A percentile compares a stretch with the other conserved stretches of the same genome.
Conservation (phyloP, 306 rosid genomes). For the Nissolia schottii region DNA sequence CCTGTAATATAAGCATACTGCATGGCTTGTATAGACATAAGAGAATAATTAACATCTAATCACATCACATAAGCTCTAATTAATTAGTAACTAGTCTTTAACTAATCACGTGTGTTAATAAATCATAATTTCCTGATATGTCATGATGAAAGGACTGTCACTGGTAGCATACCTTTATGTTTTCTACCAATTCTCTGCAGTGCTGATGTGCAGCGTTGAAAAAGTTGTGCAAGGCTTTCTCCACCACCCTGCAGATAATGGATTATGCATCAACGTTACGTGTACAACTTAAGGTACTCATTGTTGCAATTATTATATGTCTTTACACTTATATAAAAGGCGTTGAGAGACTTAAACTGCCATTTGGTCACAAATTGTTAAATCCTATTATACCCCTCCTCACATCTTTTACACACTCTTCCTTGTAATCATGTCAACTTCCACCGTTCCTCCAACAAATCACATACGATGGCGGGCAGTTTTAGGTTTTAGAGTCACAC, state of each 20-base stretch:
- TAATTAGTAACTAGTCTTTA: background rate
- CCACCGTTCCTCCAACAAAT: too few species aligned
- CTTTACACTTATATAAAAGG: too few species aligned
- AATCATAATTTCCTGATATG: background rate
- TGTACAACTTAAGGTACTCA: slow-evolving; percentile 10
- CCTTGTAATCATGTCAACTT: too few species aligned
- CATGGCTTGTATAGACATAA: too few species aligned
- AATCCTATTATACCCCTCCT: too few species aligned
- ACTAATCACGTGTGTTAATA: background rate
- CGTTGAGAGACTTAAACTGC: too few species aligned
- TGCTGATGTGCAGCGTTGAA: slow-evolving; percentile 65
- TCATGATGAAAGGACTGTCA: background rate
- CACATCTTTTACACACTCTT: too few species aligned
- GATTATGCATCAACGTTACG: slow-evolving; percentile 21
- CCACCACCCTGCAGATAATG: slow-evolving; percentile 77
- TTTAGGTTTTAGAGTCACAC: too few species aligned
- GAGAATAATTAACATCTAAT: background rate
- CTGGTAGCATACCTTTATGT: slow-evolving; percentile 57
- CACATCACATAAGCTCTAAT: background rate
- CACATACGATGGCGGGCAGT: too few species aligned
- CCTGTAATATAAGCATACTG: too few species aligned
- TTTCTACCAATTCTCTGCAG: slow-evolving; percentile 57
- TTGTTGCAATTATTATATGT: background rate
- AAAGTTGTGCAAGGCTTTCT: slow-evolving; percentile 80
- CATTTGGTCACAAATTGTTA: too few species aligned